These are phyloP conservation scores for Volvariella volvacea DNA, from an alignment of 1,284 basidiomycete species.

Conservation along the genomic window DNA sequence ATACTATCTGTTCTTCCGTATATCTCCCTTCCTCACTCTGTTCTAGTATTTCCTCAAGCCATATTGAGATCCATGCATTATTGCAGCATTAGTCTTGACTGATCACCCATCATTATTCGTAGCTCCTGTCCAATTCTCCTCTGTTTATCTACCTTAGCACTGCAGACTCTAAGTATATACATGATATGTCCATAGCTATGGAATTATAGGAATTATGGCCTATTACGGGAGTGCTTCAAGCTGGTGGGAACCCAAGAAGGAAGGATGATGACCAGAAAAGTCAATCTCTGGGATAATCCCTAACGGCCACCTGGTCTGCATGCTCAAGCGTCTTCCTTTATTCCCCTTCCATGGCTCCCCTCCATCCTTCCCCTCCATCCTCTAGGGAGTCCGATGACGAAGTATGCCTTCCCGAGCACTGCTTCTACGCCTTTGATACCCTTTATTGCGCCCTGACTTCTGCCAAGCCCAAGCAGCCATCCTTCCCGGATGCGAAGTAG, in stretches of 20 bases:
- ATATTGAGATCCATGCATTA: too few relatives aligned
- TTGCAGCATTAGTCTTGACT: too few relatives aligned
- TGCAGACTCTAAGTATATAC: slow-evolving; percentile 21
- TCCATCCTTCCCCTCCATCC: slow-evolving; percentile 4
- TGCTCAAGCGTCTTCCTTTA: slow-evolving; percentile 17
- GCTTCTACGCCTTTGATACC: slow-evolving; percentile 74
- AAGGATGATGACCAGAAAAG: slow-evolving; percentile 5
- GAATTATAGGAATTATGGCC: slow-evolving; percentile 3
- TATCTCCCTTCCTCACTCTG: too few relatives aligned
- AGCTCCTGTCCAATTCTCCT: too few relatives aligned
- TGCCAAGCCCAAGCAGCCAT: slow-evolving; percentile 45
- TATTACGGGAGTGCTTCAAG: slow-evolving; percentile 2
- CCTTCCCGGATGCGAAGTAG: slow-evolving; percentile 68
- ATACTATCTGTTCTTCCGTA: not conserved
- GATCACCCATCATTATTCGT: too few relatives aligned
- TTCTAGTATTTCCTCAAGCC: too few relatives aligned
- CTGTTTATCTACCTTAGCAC: too few relatives aligned
- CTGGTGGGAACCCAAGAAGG: slow-evolving; percentile 9
- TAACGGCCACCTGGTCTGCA: too few relatives aligned
- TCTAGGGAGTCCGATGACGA: slow-evolving; percentile 6
- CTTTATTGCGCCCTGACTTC: slow-evolving; percentile 66
- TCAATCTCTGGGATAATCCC: slow-evolving; percentile 2
- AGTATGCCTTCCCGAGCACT: slow-evolving; percentile 64
- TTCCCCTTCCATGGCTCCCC: slow-evolving; percentile 13
- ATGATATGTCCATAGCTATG: slow-evolving; percentile 23